Evolutionary conservation across 768 basidiomycete species (phyloP).

Genomic region (Russula brevipes): DNA sequence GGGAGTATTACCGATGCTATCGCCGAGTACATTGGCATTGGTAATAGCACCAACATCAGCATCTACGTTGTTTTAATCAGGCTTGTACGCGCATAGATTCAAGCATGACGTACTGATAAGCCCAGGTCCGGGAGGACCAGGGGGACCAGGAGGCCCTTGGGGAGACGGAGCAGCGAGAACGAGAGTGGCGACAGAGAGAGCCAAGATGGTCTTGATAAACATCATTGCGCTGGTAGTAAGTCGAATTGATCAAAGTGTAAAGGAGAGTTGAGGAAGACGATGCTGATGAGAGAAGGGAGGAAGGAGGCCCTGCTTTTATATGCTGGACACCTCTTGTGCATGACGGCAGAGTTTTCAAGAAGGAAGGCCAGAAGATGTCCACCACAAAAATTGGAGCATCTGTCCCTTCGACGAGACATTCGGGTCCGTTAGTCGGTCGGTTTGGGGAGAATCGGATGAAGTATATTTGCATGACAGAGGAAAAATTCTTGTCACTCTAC

Average conservation of each 20-base stretch:
- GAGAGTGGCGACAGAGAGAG: constrained; percentile 1
- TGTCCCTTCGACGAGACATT: neutral
- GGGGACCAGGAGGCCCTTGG: accelerated
- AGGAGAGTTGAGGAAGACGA: neutral
- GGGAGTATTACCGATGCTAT: no score
- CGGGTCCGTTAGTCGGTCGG: neutral
- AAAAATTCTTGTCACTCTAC: neutral
- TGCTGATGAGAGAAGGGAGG: neutral
- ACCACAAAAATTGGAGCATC: neutral
- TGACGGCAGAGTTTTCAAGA: neutral
- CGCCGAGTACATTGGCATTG: no score
- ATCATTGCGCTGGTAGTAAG: neutral
- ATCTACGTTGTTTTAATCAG: neutral
- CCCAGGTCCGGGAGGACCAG: neutral
- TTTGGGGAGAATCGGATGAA: neutral
- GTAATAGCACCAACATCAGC: no score
- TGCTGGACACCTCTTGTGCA: neutral
- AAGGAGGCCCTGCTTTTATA: neutral
- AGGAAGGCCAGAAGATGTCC: no score
- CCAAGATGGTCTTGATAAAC: constrained; percentile 8
- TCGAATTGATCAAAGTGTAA: neutral
- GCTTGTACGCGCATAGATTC: no score
- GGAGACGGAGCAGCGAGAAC: neutral
- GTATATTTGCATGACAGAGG: neutral
- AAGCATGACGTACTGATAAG: neutral